phyloP scores from a whole-genome alignment of 371 early-diverging fungal genomes.

The Rhizopus sp. region DNA sequence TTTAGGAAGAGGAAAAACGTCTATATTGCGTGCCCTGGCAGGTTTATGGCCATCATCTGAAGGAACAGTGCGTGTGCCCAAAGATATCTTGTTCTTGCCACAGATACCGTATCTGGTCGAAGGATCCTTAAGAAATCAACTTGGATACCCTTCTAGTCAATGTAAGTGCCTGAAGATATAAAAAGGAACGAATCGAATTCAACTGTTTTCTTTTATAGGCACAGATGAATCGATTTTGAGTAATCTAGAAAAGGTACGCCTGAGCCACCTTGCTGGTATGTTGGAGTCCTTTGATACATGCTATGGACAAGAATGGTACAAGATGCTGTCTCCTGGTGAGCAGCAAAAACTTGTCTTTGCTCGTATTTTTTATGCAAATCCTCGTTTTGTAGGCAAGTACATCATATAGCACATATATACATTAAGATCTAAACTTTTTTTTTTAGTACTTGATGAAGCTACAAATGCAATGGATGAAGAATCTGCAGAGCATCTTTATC shows the following conservation, averaged over 20 bases:
- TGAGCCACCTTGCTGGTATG: constrained; percentile 53
- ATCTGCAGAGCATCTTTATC: constrained; percentile 56
- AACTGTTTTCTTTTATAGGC: constrained; percentile 23
- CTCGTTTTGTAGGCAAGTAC: constrained; percentile 67
- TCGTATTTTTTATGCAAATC: constrained; percentile 66
- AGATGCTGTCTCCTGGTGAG: constrained; percentile 78
- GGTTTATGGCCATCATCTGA: constrained; percentile 68
- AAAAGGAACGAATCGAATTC: not conserved
- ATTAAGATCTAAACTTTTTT: not conserved
- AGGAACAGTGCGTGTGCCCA: constrained; percentile 48
- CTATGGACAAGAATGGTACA: constrained; percentile 65
- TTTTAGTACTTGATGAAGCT: constrained; percentile 70
- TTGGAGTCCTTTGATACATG: constrained; percentile 51
- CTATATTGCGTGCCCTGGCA: constrained; percentile 70
- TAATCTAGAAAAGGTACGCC: constrained; percentile 50
- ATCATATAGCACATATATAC: not conserved
- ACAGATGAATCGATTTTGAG: constrained; percentile 52
- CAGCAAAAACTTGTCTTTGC: constrained; percentile 74
- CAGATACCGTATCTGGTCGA: constrained; percentile 68
- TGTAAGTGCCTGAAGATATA: constrained; percentile 24
- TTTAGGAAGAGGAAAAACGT: constrained; percentile 65
- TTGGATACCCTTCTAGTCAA: constrained; percentile 51
- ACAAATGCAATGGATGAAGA: constrained; percentile 69
- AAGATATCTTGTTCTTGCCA: constrained; percentile 66
- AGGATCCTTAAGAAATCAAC: constrained; percentile 75